Conservation (phyloP, 352 stramenopile species). For the Phytophthora multivora region DNA sequence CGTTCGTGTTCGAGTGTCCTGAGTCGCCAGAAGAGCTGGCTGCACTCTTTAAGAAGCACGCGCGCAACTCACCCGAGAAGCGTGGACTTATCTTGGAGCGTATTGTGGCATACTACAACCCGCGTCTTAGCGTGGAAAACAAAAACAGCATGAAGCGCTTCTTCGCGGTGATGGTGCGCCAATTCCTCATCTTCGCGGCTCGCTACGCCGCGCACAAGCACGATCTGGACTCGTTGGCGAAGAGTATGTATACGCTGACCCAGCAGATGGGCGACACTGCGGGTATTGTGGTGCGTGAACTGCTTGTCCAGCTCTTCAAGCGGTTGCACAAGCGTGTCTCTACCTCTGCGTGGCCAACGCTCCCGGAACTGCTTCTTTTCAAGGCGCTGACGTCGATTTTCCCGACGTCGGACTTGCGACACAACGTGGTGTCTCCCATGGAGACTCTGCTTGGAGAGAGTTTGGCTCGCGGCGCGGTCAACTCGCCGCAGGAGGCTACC, state of each 20-base stretch:
- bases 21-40: conserved; percentile 91
- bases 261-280: conserved; percentile 92
- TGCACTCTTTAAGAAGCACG: conserved; percentile 90
- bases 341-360: conserved; percentile 84
- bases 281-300: conserved; percentile 86
- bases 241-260: conserved; percentile 87
- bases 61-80: conserved; percentile 66
- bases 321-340: conserved; percentile 66
- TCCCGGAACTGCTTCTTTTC: conserved; percentile 92
- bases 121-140: conserved; percentile 94
- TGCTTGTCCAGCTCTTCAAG: conserved; percentile 92
- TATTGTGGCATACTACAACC: conserved; percentile 93
- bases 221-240: conserved; percentile 82
- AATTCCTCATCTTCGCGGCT: conserved; percentile 92
- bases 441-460: conserved; percentile 92
- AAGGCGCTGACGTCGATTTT: conserved; percentile 91
- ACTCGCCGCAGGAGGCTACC: conserved; percentile 74
- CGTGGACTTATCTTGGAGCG: conserved; percentile 91
- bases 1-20: conserved; percentile 95
- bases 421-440: conserved; percentile 93
- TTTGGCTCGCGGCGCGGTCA: conserved; percentile 78
- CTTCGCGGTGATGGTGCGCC: conserved; percentile 93
- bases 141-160: conserved; percentile 96
- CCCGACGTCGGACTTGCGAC: conserved; percentile 93
- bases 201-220: conserved; percentile 71